Conservation (phyloP, 768 basidiomycete genomes). For the Glaciozyma martinii region DNA sequence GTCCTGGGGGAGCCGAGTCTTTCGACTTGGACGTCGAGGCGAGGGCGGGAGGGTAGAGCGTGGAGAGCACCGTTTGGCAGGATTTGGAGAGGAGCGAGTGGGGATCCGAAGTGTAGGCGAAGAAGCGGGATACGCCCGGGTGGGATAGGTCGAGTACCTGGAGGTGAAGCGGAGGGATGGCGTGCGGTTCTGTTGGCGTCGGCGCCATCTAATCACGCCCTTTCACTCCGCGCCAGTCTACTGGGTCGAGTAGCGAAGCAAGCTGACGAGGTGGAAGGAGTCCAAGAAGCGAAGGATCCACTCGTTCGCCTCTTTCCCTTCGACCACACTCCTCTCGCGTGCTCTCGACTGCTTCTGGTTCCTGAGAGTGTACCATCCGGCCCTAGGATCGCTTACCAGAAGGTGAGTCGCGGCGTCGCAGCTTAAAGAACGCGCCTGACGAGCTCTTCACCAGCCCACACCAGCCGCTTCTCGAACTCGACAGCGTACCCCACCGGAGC, state of each 20-base stretch:
- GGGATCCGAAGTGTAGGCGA: neutral
- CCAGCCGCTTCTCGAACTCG: too few relatives aligned
- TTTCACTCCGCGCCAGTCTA: constrained; percentile 42
- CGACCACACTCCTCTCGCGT: too few relatives aligned
- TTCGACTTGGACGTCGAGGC: neutral
- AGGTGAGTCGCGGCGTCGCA: too few relatives aligned
- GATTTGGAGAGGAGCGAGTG: neutral
- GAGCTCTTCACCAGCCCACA: too few relatives aligned
- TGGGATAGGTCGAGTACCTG: neutral
- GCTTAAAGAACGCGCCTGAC: too few relatives aligned
- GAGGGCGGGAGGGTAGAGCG: constrained; percentile 8
- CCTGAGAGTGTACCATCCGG: too few relatives aligned
- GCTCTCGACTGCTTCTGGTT: too few relatives aligned
- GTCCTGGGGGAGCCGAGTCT: neutral
- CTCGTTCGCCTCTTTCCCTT: too few relatives aligned
- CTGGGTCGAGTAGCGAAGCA: constrained; percentile 51
- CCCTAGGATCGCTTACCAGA: too few relatives aligned
- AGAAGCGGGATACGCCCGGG: constrained; percentile 7
- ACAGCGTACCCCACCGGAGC: too few relatives aligned
- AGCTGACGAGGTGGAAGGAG: constrained; percentile 37
- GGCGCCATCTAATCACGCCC: neutral
- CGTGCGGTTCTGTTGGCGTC: neutral
- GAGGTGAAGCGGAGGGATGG: constrained; percentile 5
- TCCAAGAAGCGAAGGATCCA: too few relatives aligned
- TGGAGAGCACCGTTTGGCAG: constrained; percentile 1